A percentile compares a stretch with the other conserved stretches of the same genome.
Conservation (phyloP, 1,139 yeast species). For the Pichia sp. region DNA sequence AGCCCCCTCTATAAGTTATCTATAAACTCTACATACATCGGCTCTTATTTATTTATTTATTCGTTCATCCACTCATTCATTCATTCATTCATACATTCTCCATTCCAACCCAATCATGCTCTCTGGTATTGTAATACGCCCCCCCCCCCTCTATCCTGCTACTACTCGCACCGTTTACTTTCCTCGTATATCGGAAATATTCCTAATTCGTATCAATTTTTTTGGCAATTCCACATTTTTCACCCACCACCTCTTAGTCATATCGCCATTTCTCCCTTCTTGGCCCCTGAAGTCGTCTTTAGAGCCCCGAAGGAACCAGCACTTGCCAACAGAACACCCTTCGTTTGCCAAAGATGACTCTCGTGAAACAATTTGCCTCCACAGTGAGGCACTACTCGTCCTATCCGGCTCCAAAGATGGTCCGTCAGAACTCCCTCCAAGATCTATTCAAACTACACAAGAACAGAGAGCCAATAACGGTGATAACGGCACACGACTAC, state of each 20-base stretch:
- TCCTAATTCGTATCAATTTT: no score
- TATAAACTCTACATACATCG: neutral
- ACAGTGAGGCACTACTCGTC: slow-evolving; percentile 8
- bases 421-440: slow-evolving; percentile 33
- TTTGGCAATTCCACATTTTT: no score
- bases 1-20: neutral
- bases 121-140: no score
- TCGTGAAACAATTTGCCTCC: neutral
- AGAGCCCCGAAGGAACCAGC: neutral
- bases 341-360: neutral
- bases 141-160: no score
- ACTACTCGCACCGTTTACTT: no score
- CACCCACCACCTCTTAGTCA: no score
- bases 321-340: no score
- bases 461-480: slow-evolving; percentile 48
- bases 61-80: neutral
- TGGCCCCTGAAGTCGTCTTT: no score
- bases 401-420: slow-evolving; percentile 1
- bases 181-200: no score
- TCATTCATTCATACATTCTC: neutral
- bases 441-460: slow-evolving; percentile 44
- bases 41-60: slow-evolving; percentile 1
- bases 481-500: slow-evolving; percentile 84
- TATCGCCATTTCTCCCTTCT: no score
- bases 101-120: neutral